Conservation (phyloP, 768 basidiomycete genomes). For the Hydnomerulius pinastri region DNA sequence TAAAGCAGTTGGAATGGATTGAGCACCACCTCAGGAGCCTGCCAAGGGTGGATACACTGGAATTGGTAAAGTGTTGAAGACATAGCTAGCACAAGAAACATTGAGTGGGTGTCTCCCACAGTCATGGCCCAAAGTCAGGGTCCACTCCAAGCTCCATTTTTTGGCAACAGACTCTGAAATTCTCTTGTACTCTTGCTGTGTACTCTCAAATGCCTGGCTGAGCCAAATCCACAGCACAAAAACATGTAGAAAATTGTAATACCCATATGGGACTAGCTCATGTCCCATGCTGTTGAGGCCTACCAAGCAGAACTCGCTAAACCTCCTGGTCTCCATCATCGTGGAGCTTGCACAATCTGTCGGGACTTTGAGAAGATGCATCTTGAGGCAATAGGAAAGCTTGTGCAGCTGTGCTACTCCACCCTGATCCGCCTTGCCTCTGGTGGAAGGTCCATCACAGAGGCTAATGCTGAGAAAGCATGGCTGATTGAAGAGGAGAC, state of each 20-base stretch:
- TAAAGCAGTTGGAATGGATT: neutral
- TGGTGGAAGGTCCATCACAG: slow-evolving; percentile 19
- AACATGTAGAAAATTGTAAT: neutral
- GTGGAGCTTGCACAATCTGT: slow-evolving; percentile 10
- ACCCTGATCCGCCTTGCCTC: slow-evolving; percentile 18
- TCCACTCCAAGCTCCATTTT: neutral
- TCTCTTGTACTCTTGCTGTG: neutral
- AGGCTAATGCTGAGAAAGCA: slow-evolving; percentile 28
- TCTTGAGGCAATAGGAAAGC: slow-evolving; percentile 13
- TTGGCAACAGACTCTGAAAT: neutral
- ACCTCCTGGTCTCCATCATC: neutral
- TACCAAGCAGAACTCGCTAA: slow-evolving; percentile 6
- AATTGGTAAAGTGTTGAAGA: neutral
- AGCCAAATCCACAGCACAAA: neutral
- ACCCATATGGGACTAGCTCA: slow-evolving; percentile 7
- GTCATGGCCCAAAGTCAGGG: neutral
- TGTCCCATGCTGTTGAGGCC: slow-evolving; percentile 5
- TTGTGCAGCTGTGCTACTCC: slow-evolving; percentile 12
- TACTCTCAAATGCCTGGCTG: neutral
- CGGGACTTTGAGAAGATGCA: slow-evolving; percentile 9
- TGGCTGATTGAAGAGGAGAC: slow-evolving; percentile 33
- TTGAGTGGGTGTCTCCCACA: neutral
- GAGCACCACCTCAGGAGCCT: neutral
- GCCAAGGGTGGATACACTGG: neutral
- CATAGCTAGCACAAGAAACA: neutral